Conservation (phyloP, 176 grass and related monocot genomes). For the Carex scoparia region DNA sequence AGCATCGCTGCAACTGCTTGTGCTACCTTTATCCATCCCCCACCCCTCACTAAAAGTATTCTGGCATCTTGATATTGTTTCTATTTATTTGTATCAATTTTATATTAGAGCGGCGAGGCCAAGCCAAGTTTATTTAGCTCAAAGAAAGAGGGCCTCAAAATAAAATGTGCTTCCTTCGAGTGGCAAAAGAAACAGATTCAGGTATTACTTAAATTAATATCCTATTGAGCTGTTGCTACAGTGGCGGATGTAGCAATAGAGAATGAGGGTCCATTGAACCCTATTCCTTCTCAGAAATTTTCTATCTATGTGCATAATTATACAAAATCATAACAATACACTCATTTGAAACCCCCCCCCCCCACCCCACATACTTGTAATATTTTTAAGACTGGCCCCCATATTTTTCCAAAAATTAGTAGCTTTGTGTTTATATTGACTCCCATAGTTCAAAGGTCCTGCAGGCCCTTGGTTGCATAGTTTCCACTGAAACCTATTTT, state of each 20-base stretch:
- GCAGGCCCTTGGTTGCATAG: not conserved
- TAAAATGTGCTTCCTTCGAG: not conserved
- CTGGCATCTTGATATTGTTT: not conserved
- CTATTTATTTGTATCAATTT: not conserved
- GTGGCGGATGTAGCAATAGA: not conserved
- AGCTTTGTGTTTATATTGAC: not conserved
- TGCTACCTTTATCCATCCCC: not conserved
- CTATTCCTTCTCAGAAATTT: not conserved
- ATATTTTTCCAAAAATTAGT: not conserved
- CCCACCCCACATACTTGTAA: not conserved
- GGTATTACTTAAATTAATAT: slow-evolving; percentile 1
- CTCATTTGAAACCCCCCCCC: too few relatives aligned
- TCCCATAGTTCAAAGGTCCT: not conserved
- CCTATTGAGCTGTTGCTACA: not conserved
- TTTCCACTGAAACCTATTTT: not conserved
- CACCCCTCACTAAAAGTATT: not conserved
- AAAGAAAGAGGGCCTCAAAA: not conserved
- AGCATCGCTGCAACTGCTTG: not conserved
- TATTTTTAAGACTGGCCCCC: not conserved
- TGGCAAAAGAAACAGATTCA: slow-evolving; percentile 18
- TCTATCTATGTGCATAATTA: not conserved
- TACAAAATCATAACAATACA: not conserved
- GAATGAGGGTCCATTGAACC: not conserved
- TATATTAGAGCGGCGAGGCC: not conserved
- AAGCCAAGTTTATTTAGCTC: not conserved